Percentiles rank a stretch among this genome's conserved stretches.
Conservation (phyloP, 192 early-diverging fungal species). For the Coemansia sp. region DNA sequence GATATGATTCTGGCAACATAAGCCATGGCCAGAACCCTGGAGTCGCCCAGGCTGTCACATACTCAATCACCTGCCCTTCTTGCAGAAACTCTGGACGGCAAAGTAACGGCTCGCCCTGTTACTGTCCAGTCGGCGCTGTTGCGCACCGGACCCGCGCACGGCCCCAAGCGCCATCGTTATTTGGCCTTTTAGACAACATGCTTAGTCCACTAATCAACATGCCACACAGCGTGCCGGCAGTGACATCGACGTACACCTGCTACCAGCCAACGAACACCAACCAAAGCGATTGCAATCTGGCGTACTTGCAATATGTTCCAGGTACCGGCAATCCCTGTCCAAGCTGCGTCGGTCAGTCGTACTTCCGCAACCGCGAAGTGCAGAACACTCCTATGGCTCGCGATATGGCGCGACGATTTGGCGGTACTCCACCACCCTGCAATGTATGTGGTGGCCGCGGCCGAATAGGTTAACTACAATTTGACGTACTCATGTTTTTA, state of each 20-base stretch:
- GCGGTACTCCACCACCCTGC: slow-evolving; percentile 30
- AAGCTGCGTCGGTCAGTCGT: slow-evolving; percentile 35
- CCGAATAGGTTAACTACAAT: slow-evolving; percentile 14
- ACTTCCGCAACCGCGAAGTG: slow-evolving; percentile 27
- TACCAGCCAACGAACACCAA: not conserved
- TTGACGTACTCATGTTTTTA: not conserved
- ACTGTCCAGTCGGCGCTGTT: slow-evolving; percentile 20
- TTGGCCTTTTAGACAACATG: slow-evolving; percentile 33
- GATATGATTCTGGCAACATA: not conserved
- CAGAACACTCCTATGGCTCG: not conserved
- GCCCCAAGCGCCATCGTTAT: slow-evolving; percentile 19
- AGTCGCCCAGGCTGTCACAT: not conserved
- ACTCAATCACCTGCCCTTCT: slow-evolving; percentile 8
- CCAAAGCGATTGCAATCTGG: not conserved
- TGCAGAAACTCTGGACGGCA: slow-evolving; percentile 39
- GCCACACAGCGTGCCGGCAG: not conserved
- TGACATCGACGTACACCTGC: not conserved
- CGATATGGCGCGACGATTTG: slow-evolving; percentile 23
- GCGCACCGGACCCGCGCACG: slow-evolving; percentile 11
- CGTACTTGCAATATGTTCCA: slow-evolving; percentile 20
- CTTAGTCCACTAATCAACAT: slow-evolving; percentile 9
- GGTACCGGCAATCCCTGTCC: slow-evolving; percentile 34
- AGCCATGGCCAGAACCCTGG: not conserved
- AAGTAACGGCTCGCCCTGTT: slow-evolving; percentile 17
- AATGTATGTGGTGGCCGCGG: slow-evolving; percentile 28